Conservation (phyloP, 202 grass and related monocot genomes). For the Zizania palustris region DNA sequence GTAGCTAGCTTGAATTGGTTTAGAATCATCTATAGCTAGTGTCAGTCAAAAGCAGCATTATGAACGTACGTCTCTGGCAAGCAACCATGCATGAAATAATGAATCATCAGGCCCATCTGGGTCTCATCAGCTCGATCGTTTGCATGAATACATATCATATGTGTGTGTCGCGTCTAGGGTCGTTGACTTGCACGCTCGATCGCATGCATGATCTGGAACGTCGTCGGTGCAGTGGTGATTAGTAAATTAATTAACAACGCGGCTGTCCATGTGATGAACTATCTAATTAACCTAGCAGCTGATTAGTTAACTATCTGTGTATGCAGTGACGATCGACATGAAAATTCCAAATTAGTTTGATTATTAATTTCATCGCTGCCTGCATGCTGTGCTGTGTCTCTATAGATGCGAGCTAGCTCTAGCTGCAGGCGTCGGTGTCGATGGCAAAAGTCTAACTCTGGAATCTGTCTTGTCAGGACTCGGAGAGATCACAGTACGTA, state of each 20-base stretch:
- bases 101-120: neutral
- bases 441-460: conserved; percentile 8
- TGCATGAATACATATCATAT: too few species aligned
- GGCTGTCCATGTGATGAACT: conserved; percentile 4
- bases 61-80: neutral
- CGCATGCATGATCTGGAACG: conserved; percentile 4
- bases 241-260: conserved; percentile 15
- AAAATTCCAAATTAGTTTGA: conserved; percentile 39
- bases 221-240: conserved; percentile 42
- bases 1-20: conserved; percentile 33
- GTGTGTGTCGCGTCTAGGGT: neutral
- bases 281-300: neutral
- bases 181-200: conserved; percentile 39
- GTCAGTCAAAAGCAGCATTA: conserved; percentile 39
- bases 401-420: neutral
- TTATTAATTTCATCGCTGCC: neutral
- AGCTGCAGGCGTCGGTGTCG: conserved; percentile 25
- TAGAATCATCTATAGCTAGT: conserved; percentile 35
- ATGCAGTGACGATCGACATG: neutral
- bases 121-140: too few species aligned
- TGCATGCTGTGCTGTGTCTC: neutral
- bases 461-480: neutral
- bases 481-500: neutral
- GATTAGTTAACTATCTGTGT: neutral
- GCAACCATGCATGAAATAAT: neutral